These are phyloP conservation scores for Cyclotella cryptica DNA, from an alignment of 108 stramenopile species.

Conservation along the genomic window DNA sequence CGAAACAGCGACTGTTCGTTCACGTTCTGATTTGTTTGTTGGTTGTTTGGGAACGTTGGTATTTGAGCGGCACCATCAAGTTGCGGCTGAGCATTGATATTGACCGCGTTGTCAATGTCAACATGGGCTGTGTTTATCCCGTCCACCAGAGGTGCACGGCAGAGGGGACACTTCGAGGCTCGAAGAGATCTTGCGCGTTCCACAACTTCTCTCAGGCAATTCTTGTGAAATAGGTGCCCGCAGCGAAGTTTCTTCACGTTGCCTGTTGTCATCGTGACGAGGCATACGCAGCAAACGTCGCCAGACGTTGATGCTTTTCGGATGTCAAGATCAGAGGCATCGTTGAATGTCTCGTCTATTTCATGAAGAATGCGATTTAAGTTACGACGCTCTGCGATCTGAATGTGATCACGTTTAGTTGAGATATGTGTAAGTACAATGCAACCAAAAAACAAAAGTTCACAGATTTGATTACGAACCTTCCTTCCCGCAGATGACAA, in stretches of 20 bases:
- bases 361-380: slow-evolving; percentile 63
- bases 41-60: slow-evolving; percentile 19
- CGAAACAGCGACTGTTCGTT: slow-evolving; percentile 74
- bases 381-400: slow-evolving; percentile 71
- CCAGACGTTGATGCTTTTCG: slow-evolving; percentile 67
- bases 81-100: slow-evolving; percentile 13
- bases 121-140: slow-evolving; percentile 27
- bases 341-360: slow-evolving; percentile 60
- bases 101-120: slow-evolving; percentile 6
- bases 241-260: slow-evolving; percentile 78
- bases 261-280: slow-evolving; percentile 65
- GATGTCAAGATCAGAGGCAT: slow-evolving; percentile 75
- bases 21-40: slow-evolving; percentile 29
- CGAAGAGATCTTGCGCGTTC: slow-evolving; percentile 74
- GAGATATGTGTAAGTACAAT: neutral
- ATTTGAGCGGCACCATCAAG: neutral
- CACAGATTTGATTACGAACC: slow-evolving; percentile 17
- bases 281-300: slow-evolving; percentile 86
- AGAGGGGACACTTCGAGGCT: slow-evolving; percentile 74
- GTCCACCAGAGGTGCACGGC: slow-evolving; percentile 67
- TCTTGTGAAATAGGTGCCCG: slow-evolving; percentile 81
- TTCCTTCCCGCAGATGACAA: slow-evolving; percentile 62
- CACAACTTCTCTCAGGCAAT: slow-evolving; percentile 81
- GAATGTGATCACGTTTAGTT: neutral
- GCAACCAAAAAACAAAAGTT: neutral